phyloP scores from a whole-genome alignment of 1,284 basidiomycete species.

The Papiliotrema nemorosa region DNA sequence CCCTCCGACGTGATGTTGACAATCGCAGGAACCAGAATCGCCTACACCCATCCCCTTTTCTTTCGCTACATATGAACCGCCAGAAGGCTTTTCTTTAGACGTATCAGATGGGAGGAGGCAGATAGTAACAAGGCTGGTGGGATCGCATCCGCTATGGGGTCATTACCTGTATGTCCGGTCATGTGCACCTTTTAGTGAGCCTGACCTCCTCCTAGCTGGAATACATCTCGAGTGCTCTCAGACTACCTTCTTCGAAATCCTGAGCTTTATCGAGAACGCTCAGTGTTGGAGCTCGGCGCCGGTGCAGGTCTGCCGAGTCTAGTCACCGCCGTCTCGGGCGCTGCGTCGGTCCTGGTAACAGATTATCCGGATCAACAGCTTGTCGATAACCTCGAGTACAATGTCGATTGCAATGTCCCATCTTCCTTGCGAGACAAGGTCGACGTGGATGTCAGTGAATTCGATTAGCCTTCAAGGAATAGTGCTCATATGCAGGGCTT shows the following conservation, averaged over 20 bases:
- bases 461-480: neutral
- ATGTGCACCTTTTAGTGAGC: neutral
- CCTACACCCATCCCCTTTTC: slow-evolving; percentile 30
- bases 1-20: neutral
- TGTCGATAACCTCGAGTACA: slow-evolving; percentile 72
- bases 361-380: slow-evolving; percentile 85
- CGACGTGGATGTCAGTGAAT: slow-evolving; percentile 54
- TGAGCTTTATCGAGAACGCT: slow-evolving; percentile 43
- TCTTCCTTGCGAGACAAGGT: slow-evolving; percentile 44
- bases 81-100: slow-evolving; percentile 13
- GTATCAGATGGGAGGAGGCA: slow-evolving; percentile 29
- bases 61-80: slow-evolving; percentile 44
- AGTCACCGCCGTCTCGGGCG: slow-evolving; percentile 66
- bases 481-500: slow-evolving; percentile 61
- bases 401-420: slow-evolving; percentile 62
- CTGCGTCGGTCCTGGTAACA: slow-evolving; percentile 63
- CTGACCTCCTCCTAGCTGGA: slow-evolving; percentile 61
- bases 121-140: slow-evolving; percentile 71
- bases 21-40: slow-evolving; percentile 38
- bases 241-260: slow-evolving; percentile 60
- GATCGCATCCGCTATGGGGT: slow-evolving; percentile 85
- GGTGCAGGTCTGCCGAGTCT: slow-evolving; percentile 85
- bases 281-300: slow-evolving; percentile 85
- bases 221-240: slow-evolving; percentile 72
- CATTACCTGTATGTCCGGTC: slow-evolving; percentile 64